Evolutionary conservation across 441 rosid species (phyloP).

Genomic region (Biscutella laevigata): DNA sequence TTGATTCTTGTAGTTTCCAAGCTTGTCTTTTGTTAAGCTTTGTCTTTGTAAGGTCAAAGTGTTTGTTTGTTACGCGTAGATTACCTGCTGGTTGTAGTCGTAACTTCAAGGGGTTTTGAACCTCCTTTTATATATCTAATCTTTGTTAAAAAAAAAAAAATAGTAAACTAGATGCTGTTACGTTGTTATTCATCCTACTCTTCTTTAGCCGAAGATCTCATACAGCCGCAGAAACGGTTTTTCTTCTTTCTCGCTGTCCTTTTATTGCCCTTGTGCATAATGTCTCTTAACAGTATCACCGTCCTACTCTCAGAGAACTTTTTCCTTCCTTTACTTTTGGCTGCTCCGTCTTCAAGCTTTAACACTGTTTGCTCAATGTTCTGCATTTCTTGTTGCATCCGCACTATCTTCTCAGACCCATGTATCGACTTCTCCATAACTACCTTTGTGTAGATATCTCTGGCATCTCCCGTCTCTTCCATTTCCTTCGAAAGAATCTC

Average conservation of each 20-base stretch:
- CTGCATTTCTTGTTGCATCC: slow-evolving; percentile 68
- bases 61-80: no score
- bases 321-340: slow-evolving; percentile 36
- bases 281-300: slow-evolving; percentile 57
- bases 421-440: slow-evolving; percentile 48
- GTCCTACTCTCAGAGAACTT: slow-evolving; percentile 46
- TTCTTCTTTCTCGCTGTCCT: slow-evolving; percentile 48
- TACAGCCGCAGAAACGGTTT: slow-evolving; percentile 67
- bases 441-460: slow-evolving; percentile 32
- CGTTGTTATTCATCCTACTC: slow-evolving; percentile 22
- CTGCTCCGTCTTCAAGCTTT: slow-evolving; percentile 68
- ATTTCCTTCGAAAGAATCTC: slow-evolving; percentile 43
- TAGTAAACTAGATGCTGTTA: slow-evolving; percentile 7
- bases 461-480: slow-evolving; percentile 40
- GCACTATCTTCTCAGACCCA: slow-evolving; percentile 68
- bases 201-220: slow-evolving; percentile 29
- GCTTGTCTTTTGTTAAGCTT: no score
- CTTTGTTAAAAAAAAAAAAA: no score
- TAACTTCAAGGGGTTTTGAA: no score
- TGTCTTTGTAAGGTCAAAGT: no score
- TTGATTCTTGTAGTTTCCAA: no score
- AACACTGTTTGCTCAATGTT: slow-evolving; percentile 48
- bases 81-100: no score
- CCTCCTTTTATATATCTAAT: no score
- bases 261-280: slow-evolving; percentile 54